Conservation (phyloP, 1,139 yeast genomes). For the Magnusiomyces ingens region DNA sequence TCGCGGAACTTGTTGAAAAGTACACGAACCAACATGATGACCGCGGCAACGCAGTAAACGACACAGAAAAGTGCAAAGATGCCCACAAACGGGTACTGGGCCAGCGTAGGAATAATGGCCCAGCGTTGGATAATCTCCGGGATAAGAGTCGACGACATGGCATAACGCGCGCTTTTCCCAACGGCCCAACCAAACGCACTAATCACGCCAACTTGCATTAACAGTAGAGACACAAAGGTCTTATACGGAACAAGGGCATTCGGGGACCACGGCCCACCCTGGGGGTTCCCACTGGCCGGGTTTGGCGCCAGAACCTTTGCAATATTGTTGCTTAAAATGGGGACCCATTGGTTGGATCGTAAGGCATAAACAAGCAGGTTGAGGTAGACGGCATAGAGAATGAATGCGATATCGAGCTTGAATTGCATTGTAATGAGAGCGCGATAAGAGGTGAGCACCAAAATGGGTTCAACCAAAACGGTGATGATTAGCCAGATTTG, state of each 20-base stretch:
- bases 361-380: neutral
- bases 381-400: neutral
- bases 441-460: too few species aligned
- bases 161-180: too few species aligned
- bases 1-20: slow-evolving; percentile 26
- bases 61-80: neutral
- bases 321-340: neutral
- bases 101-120: neutral
- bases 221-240: neutral
- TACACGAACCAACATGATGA: neutral
- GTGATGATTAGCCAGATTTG: too few species aligned
- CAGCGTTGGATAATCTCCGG: too few species aligned
- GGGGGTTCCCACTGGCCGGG: too few species aligned
- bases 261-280: neutral
- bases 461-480: too few species aligned
- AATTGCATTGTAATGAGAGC: too few species aligned
- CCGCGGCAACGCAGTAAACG: neutral
- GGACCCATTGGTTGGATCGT: neutral
- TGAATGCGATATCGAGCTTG: too few species aligned
- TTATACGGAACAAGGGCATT: neutral
- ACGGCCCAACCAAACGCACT: too few species aligned
- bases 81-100: neutral
- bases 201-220: too few species aligned
- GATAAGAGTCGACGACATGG: too few species aligned
- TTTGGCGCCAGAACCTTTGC: too few species aligned